phyloP scores from a whole-genome alignment of 192 early-diverging fungal genomes.

The Linnemannia exigua region DNA sequence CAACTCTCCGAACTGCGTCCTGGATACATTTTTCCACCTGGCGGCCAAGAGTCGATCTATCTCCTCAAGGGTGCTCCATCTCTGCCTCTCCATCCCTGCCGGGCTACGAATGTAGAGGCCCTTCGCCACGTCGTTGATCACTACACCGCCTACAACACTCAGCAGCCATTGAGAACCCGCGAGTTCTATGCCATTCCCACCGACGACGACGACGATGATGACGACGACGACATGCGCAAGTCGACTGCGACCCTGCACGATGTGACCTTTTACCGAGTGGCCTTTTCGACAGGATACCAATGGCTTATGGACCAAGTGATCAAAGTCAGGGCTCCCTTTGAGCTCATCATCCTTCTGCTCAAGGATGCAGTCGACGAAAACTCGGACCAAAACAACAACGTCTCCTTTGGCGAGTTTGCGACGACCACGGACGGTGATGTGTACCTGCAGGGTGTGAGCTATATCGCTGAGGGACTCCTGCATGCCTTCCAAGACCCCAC shows the following conservation, averaged over 20 bases:
- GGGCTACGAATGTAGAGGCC: conserved; percentile 56
- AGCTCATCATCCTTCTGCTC: conserved; percentile 52
- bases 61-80: conserved; percentile 53
- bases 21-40: conserved; percentile 51
- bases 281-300: conserved; percentile 44
- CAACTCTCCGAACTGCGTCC: conserved; percentile 33
- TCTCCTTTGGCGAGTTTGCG: conserved; percentile 52
- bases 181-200: conserved; percentile 43
- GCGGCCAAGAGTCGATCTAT: conserved; percentile 57
- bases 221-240: conserved; percentile 26
- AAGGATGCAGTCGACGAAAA: conserved; percentile 55
- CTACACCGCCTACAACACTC: conserved; percentile 51
- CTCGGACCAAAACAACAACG: conserved; percentile 43
- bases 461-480: conserved; percentile 46
- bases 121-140: conserved; percentile 49
- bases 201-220: conserved; percentile 40
- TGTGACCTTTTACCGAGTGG: conserved; percentile 47
- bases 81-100: conserved; percentile 45
- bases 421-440: conserved; percentile 33
- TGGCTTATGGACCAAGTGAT: conserved; percentile 58
- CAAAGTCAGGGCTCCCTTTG: conserved; percentile 50
- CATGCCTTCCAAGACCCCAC: conserved; percentile 55
- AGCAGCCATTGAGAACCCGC: conserved; percentile 43
- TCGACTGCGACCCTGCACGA: conserved; percentile 40
- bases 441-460: conserved; percentile 44